Conservation (phyloP, 1,284 basidiomycete species). For the Boletellus deceptivus region DNA sequence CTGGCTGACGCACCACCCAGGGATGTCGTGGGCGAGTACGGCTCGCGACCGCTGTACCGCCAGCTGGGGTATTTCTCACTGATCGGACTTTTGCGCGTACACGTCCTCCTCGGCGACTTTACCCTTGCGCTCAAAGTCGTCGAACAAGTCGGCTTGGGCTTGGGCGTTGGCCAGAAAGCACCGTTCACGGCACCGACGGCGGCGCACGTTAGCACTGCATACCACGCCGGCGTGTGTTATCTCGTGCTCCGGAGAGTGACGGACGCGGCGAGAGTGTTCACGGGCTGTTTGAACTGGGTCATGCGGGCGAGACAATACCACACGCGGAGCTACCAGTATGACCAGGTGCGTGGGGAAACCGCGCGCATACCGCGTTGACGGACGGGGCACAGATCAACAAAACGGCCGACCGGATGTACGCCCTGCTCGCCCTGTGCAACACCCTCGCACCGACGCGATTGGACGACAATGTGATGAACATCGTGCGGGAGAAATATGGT, state of each 20-base stretch:
- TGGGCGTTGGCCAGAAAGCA: constrained; percentile 85
- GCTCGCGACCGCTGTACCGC: constrained; percentile 85
- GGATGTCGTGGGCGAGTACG: constrained; percentile 90
- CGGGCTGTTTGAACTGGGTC: constrained; percentile 91
- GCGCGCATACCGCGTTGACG: not conserved
- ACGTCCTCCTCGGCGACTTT: constrained; percentile 95
- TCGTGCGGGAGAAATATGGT: constrained; percentile 89
- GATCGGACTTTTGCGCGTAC: constrained; percentile 92
- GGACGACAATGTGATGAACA: constrained; percentile 93
- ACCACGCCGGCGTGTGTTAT: constrained; percentile 96
- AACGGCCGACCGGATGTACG: constrained; percentile 97
- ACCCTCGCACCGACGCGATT: constrained; percentile 87
- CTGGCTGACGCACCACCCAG: constrained; percentile 38
- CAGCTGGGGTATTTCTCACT: constrained; percentile 98
- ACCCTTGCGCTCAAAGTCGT: constrained; percentile 94
- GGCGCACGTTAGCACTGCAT: constrained; percentile 92
- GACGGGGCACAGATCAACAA: constrained; percentile 77
- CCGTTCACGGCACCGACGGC: constrained; percentile 91
- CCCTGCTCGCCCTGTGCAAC: constrained; percentile 90
- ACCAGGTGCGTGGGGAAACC: constrained; percentile 59
- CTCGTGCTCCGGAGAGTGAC: constrained; percentile 93
- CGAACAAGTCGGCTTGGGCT: constrained; percentile 88
- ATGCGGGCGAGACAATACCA: constrained; percentile 93
- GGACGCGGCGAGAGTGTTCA: constrained; percentile 92
- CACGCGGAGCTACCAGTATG: constrained; percentile 94